Conservation (phyloP, 352 stramenopile genomes). For the Pythium phragmitis region DNA sequence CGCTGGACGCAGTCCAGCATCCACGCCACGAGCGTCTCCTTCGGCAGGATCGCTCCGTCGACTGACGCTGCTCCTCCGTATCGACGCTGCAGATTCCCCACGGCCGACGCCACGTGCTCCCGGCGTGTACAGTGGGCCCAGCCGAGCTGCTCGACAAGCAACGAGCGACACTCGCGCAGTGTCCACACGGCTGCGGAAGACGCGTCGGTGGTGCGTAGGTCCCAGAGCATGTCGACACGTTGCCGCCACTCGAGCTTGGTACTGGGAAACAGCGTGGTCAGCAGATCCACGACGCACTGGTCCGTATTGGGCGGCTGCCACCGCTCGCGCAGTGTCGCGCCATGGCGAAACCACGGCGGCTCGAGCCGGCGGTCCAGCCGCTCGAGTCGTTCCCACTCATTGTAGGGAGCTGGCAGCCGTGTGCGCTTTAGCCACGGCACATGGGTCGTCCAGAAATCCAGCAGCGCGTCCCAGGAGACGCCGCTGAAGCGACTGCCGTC, state of each 20-base stretch:
- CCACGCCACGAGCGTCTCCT: slow-evolving; percentile 36
- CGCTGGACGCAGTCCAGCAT: slow-evolving; percentile 42
- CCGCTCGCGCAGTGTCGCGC: slow-evolving; percentile 36
- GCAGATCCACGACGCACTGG: slow-evolving; percentile 35
- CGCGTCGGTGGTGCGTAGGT: slow-evolving; percentile 32
- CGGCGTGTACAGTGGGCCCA: slow-evolving; percentile 34
- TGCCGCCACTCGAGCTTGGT: slow-evolving; percentile 51
- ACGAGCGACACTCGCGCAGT: slow-evolving; percentile 26
- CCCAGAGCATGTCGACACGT: slow-evolving; percentile 51
- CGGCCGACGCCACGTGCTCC: slow-evolving; percentile 32
- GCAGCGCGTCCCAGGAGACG: slow-evolving; percentile 52
- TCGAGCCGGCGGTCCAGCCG: slow-evolving; percentile 25
- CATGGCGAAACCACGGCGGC: slow-evolving; percentile 37
- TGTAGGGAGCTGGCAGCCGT: slow-evolving; percentile 23
- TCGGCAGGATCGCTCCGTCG: slow-evolving; percentile 4
- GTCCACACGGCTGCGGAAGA: slow-evolving; percentile 13
- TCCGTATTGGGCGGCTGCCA: slow-evolving; percentile 58
- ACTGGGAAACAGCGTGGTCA: slow-evolving; percentile 51
- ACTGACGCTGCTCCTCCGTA: slow-evolving; percentile 18
- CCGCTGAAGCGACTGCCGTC: slow-evolving; percentile 23
- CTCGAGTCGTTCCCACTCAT: slow-evolving; percentile 50
- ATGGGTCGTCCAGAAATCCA: slow-evolving; percentile 47
- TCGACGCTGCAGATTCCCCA: slow-evolving; percentile 27
- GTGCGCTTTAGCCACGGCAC: slow-evolving; percentile 55
- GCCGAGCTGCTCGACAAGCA: slow-evolving; percentile 34